Percentiles rank a stretch among this genome's conserved stretches.
Conservation (phyloP, 306 rosid species). For the Casuarina cunninghamiana region DNA sequence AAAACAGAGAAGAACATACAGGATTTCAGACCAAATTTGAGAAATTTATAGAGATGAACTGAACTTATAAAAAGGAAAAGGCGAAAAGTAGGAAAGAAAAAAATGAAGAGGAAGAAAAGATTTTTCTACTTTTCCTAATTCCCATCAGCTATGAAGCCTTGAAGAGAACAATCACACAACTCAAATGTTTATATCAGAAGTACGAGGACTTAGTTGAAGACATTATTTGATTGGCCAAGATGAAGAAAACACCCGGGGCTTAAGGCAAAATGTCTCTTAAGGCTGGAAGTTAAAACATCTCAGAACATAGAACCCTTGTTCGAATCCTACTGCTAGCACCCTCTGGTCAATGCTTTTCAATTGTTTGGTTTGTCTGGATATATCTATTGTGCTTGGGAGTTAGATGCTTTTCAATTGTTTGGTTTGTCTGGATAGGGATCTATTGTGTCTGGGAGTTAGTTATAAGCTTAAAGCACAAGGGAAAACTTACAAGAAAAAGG, state of each 20-base stretch:
- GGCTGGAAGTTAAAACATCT: background rate
- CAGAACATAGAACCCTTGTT: background rate
- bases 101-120: background rate
- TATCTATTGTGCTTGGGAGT: background rate
- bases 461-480: background rate
- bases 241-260: background rate
- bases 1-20: background rate
- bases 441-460: background rate
- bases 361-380: background rate
- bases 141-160: background rate
- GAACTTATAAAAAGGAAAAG: slow-evolving; percentile 13
- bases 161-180: background rate
- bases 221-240: background rate
- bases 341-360: background rate
- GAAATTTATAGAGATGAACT: slow-evolving; percentile 2
- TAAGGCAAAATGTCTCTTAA: background rate
- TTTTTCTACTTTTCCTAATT: background rate
- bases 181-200: background rate
- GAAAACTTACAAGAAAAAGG: background rate
- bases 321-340: background rate
- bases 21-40: background rate
- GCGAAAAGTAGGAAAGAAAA: slow-evolving; percentile 11
- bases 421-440: too few relatives aligned
- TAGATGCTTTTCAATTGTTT: too few relatives aligned
- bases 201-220: background rate